Evolutionary conservation across 768 basidiomycete genomes (phyloP).

Genomic region (Pulveroboletus ravenelii): DNA sequence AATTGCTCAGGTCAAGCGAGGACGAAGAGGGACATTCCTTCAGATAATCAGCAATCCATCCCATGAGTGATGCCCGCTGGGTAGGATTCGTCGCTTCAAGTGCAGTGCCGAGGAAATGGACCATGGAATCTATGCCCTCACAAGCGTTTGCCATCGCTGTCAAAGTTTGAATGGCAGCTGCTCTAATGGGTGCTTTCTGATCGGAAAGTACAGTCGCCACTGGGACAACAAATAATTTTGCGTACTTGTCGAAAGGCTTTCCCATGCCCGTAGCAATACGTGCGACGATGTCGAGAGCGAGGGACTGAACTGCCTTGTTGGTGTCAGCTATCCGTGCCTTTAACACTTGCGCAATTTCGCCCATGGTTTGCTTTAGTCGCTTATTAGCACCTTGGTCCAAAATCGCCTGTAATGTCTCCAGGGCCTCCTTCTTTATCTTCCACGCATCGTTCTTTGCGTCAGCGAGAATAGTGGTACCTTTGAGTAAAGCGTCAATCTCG

Average conservation of each 20-base stretch:
- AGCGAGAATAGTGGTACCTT: slow-evolving; percentile 74
- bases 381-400: slow-evolving; percentile 91
- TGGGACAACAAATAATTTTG: slow-evolving; percentile 68
- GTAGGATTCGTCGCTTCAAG: slow-evolving; percentile 86
- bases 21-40: slow-evolving; percentile 54
- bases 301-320: slow-evolving; percentile 88
- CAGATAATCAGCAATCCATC: slow-evolving; percentile 79
- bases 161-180: slow-evolving; percentile 72
- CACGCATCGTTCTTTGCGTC: slow-evolving; percentile 91
- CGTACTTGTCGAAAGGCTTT: slow-evolving; percentile 88
- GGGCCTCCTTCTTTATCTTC: slow-evolving; percentile 94
- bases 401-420: slow-evolving; percentile 77
- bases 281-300: slow-evolving; percentile 86
- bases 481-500: slow-evolving; percentile 82
- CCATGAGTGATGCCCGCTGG: slow-evolving; percentile 72
- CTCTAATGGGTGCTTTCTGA: slow-evolving; percentile 83
- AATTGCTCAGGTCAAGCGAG: slow-evolving; percentile 62
- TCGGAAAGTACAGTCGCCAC: slow-evolving; percentile 85
- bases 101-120: slow-evolving; percentile 69
- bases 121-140: slow-evolving; percentile 80
- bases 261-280: slow-evolving; percentile 94
- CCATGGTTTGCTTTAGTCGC: slow-evolving; percentile 85
- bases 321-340: slow-evolving; percentile 87
- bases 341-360: slow-evolving; percentile 85
- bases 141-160: slow-evolving; percentile 80